Conservation (phyloP, 805 yeast genomes). For the Starmerella gropengiesseri region DNA sequence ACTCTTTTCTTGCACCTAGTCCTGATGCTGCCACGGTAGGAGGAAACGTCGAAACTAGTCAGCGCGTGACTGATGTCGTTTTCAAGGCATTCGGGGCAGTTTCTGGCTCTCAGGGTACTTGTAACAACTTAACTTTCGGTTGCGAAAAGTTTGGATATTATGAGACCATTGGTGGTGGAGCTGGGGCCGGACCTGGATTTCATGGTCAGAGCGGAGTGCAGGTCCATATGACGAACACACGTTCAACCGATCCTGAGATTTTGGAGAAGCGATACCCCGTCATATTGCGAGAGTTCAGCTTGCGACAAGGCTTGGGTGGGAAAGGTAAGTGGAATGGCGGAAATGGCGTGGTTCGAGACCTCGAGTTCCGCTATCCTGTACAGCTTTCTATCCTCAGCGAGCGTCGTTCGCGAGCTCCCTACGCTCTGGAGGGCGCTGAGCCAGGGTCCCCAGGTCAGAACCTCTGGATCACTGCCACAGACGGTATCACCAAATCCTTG, state of each 20-base stretch:
- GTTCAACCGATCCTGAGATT: constrained; percentile 84
- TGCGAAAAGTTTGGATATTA: constrained; percentile 59
- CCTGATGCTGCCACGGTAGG: constrained; percentile 88
- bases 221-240: constrained; percentile 86
- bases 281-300: constrained; percentile 55
- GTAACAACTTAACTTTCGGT: constrained; percentile 87
- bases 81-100: constrained; percentile 76
- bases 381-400: constrained; percentile 77
- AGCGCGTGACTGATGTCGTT: constrained; percentile 81
- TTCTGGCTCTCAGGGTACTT: constrained; percentile 94
- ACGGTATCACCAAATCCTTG: constrained; percentile 30
- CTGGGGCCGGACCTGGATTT: constrained; percentile 85
- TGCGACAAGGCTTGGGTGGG: constrained; percentile 73
- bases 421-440: constrained; percentile 75
- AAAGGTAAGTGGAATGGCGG: constrained; percentile 65
- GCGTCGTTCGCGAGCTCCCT: constrained; percentile 74
- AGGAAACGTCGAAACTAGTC: constrained; percentile 91
- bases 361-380: constrained; percentile 63
- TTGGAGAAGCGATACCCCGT: constrained; percentile 85
- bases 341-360: constrained; percentile 73
- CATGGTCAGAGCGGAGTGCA: constrained; percentile 83
- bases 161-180: constrained; percentile 92
- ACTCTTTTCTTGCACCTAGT: constrained; percentile 60
- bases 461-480: constrained; percentile 28
- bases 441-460: constrained; percentile 67